These are phyloP conservation scores for Hymenoscyphus repandus DNA, from an alignment of 2,329 filamentous ascomycete genomes.

Conservation along the genomic window DNA sequence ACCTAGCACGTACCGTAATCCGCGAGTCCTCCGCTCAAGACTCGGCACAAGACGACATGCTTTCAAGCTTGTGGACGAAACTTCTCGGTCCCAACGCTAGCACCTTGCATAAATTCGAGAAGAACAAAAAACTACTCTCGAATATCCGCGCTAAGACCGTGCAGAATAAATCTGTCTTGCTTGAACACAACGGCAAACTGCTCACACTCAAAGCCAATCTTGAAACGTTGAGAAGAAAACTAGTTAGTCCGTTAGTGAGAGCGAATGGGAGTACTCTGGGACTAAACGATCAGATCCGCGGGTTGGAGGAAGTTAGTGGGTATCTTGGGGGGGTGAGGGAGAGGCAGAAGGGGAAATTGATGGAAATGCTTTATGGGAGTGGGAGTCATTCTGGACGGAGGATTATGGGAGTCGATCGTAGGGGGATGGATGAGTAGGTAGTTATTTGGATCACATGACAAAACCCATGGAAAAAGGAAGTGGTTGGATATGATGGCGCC, in stretches of 20 bases:
- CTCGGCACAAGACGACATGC: slow-evolving; percentile 71
- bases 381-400: slow-evolving; percentile 21
- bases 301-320: slow-evolving; percentile 72
- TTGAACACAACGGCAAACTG: slow-evolving; percentile 81
- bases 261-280: slow-evolving; percentile 63
- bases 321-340: slow-evolving; percentile 73
- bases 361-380: slow-evolving; percentile 68
- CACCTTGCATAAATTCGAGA: slow-evolving; percentile 83
- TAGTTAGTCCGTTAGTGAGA: slow-evolving; percentile 78
- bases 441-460: not conserved
- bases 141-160: slow-evolving; percentile 79
- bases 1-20: slow-evolving; percentile 77
- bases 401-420: slow-evolving; percentile 11
- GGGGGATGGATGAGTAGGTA: not conserved
- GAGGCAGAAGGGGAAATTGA: slow-evolving; percentile 74
- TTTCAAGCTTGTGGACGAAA: slow-evolving; percentile 79
- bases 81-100: slow-evolving; percentile 72
- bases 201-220: slow-evolving; percentile 80
- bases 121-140: slow-evolving; percentile 74
- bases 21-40: slow-evolving; percentile 81
- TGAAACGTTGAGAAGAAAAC: slow-evolving; percentile 74
- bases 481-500: no score
- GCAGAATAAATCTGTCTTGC: slow-evolving; percentile 78
- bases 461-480: no score
- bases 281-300: slow-evolving; percentile 79